Percentiles rank a stretch among this genome's conserved stretches.
phyloP scores from a whole-genome alignment of 148 eudicot genomes.

The Nyssa sinensis region DNA sequence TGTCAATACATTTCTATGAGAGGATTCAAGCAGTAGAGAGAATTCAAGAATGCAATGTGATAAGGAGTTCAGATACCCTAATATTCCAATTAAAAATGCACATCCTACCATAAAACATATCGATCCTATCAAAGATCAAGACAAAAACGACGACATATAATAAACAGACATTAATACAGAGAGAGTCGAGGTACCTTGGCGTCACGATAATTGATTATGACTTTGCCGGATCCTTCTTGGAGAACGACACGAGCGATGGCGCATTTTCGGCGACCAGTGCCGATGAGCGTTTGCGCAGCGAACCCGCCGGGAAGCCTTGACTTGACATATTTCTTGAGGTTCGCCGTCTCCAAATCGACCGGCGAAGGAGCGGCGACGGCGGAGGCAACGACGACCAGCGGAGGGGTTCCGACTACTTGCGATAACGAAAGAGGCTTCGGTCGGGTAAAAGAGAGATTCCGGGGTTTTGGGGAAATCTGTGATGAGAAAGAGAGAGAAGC shows the following conservation, averaged over 20 bases:
- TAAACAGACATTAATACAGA: no score
- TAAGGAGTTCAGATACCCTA: background rate
- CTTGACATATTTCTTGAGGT: constrained; percentile 67
- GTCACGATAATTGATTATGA: constrained; percentile 80
- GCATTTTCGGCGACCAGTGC: constrained; percentile 80
- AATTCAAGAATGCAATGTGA: background rate
- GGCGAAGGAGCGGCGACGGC: constrained; percentile 29
- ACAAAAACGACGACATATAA: no score
- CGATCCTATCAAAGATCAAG: background rate
- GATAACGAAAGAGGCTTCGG: constrained; percentile 18
- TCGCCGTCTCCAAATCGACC: constrained; percentile 30
- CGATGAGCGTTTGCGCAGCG: constrained; percentile 71
- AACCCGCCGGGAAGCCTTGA: constrained; percentile 89
- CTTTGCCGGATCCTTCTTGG: constrained; percentile 77
- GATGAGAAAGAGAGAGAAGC: constrained; percentile 82
- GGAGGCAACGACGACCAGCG: constrained; percentile 32
- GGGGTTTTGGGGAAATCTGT: constrained; percentile 37
- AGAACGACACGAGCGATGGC: constrained; percentile 95
- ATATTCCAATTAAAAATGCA: background rate
- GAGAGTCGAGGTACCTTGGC: constrained; percentile 46
- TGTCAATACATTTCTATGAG: background rate
- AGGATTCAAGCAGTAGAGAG: background rate
- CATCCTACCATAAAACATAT: background rate
- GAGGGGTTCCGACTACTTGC: constrained; percentile 1
- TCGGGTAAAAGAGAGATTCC: constrained; percentile 26